Percentiles rank a stretch among this genome's conserved stretches.
These are phyloP conservation scores for Barnettozyma californica DNA, from an alignment of 805 yeast genomes.

Conservation along the genomic window DNA sequence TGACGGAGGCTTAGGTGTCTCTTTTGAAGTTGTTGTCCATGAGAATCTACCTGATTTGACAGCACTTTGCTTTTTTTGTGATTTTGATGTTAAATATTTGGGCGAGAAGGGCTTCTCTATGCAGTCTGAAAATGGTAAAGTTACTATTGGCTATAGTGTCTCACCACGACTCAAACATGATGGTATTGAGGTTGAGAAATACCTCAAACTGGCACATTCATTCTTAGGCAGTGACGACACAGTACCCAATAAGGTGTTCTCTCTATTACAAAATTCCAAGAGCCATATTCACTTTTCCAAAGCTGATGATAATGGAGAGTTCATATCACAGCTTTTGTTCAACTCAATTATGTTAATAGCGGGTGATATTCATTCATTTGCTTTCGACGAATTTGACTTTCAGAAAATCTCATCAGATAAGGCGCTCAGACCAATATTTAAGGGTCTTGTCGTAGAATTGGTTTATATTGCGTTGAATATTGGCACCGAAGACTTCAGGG, in stretches of 20 bases:
- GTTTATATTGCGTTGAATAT: constrained; percentile 1
- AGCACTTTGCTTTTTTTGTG: constrained; percentile 5
- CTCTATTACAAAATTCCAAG: not conserved
- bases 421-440: constrained; percentile 3
- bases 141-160: constrained; percentile 5
- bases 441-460: constrained; percentile 8
- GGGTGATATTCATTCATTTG: constrained; percentile 7
- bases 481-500: constrained; percentile 4
- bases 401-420: not conserved
- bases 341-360: constrained; percentile 5
- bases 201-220: not conserved
- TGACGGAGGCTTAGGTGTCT: constrained; percentile 14
- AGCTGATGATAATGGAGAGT: not conserved
- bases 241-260: not conserved
- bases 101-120: not conserved
- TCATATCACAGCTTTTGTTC: constrained; percentile 8
- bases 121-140: not conserved
- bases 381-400: constrained; percentile 6
- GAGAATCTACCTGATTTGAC: constrained; percentile 3
- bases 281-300: not conserved
- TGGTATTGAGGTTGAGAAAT: not conserved
- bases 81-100: constrained; percentile 4
- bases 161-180: not conserved
- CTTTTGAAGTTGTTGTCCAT: constrained; percentile 11
- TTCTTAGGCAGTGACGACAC: not conserved